A percentile compares a stretch with the other conserved stretches of the same genome.
These are phyloP conservation scores for Mortierella sp. DNA, from an alignment of 371 early-diverging fungal genomes.

Conservation along the genomic window DNA sequence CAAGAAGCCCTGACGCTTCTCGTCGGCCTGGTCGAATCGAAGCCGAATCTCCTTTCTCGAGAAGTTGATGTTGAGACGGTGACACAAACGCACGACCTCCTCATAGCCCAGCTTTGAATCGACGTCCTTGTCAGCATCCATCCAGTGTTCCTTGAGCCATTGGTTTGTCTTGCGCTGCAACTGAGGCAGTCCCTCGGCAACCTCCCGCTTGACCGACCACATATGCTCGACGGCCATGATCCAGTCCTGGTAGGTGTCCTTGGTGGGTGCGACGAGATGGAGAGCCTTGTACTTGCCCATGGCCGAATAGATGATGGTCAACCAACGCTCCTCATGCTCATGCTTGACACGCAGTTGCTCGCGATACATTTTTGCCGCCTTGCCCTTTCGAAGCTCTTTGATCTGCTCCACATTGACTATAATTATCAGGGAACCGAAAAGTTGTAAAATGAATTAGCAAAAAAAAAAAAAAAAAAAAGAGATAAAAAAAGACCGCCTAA, in stretches of 20 bases:
- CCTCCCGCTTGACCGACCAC: conserved; percentile 56
- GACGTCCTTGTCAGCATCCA: conserved; percentile 59
- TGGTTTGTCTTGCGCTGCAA: conserved; percentile 54
- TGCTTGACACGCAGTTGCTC: conserved; percentile 52
- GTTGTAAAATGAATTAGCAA: background rate
- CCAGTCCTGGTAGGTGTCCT: conserved; percentile 54
- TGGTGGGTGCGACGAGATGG: conserved; percentile 58
- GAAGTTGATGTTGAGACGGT: conserved; percentile 60
- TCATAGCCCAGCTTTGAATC: conserved; percentile 58
- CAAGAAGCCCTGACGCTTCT: conserved; percentile 46
- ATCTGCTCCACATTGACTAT: conserved; percentile 63
- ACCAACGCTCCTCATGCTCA: conserved; percentile 56
- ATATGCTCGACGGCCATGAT: conserved; percentile 55
- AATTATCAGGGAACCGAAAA: background rate
- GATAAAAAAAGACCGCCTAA: background rate
- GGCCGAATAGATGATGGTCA: conserved; percentile 60
- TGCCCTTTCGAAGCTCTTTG: conserved; percentile 59
- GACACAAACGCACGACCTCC: conserved; percentile 57
- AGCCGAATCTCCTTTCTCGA: conserved; percentile 51
- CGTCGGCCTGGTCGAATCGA: conserved; percentile 58
- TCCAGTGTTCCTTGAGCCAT: conserved; percentile 61
- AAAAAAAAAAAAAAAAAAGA: background rate
- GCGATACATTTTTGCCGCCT: conserved; percentile 57
- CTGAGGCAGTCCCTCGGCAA: conserved; percentile 52
- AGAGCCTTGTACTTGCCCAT: conserved; percentile 59